Conservation (phyloP, 1,284 basidiomycete genomes). For the Polyporus tsugae region DNA sequence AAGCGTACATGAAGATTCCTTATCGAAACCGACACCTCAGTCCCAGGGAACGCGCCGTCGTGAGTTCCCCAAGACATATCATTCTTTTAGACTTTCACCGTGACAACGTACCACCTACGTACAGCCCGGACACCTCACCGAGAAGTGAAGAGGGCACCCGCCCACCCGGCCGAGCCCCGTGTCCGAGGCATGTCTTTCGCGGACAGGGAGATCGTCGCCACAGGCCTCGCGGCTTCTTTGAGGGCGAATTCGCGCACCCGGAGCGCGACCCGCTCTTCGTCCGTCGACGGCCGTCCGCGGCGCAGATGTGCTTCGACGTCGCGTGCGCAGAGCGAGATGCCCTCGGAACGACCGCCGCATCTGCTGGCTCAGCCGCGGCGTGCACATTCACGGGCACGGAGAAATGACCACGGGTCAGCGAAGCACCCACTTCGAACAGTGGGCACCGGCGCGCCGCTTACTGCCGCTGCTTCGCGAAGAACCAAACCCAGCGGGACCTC, state of each 20-base stretch:
- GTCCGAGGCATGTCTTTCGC: slow-evolving; percentile 15
- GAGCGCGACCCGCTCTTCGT: slow-evolving; percentile 14
- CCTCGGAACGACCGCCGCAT: slow-evolving; percentile 12
- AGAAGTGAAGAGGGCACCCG: slow-evolving; percentile 17
- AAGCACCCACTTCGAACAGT: neutral
- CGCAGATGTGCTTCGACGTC: slow-evolving; percentile 20
- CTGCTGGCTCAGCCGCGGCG: slow-evolving; percentile 15
- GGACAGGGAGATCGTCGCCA: slow-evolving; percentile 8
- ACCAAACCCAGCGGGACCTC: neutral
- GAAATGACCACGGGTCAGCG: neutral
- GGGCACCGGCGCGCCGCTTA: neutral
- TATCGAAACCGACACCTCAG: slow-evolving; percentile 5
- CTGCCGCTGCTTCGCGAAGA: slow-evolving; percentile 10
- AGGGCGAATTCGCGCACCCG: slow-evolving; percentile 12
- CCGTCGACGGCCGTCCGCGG: slow-evolving; percentile 7
- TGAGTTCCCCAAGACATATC: neutral
- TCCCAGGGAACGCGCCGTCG: slow-evolving; percentile 20
- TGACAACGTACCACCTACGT: neutral
- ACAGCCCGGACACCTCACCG: neutral
- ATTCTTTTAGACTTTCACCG: neutral
- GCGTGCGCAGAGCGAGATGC: slow-evolving; percentile 12
- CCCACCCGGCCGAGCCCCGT: slow-evolving; percentile 19
- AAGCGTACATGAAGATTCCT: slow-evolving; percentile 18
- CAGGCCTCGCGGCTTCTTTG: slow-evolving; percentile 5
- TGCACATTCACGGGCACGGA: slow-evolving; percentile 10